phyloP scores from a whole-genome alignment of 495 filamentous ascomycete species.

The Neohortaea acidophila region DNA sequence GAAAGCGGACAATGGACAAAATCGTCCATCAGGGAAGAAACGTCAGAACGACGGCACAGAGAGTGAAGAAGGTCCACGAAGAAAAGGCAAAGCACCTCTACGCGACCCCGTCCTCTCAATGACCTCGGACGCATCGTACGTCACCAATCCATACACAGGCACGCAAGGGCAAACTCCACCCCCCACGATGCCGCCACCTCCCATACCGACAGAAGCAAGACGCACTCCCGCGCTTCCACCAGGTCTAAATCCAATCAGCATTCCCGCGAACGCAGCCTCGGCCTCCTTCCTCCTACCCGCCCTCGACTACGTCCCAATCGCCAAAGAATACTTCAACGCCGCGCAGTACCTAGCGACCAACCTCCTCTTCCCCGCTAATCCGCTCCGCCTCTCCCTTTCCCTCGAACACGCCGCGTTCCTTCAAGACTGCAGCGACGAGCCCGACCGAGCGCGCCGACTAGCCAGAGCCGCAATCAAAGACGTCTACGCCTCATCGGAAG shows the following conservation, averaged over 20 bases:
- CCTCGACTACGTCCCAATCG: slow-evolving; percentile 67
- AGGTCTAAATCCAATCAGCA: slow-evolving; percentile 23
- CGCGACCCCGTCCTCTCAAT: slow-evolving; percentile 30
- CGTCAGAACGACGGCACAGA: slow-evolving; percentile 6
- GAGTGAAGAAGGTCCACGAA: slow-evolving; percentile 16
- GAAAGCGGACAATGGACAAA: slow-evolving; percentile 7
- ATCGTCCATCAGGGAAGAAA: slow-evolving; percentile 4
- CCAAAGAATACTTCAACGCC: slow-evolving; percentile 65
- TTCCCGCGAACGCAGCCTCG: slow-evolving; percentile 10
- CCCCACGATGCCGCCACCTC: slow-evolving; percentile 24
- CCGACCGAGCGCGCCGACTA: slow-evolving; percentile 51
- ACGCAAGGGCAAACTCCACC: slow-evolving; percentile 16
- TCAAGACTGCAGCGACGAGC: slow-evolving; percentile 82
- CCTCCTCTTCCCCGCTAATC: slow-evolving; percentile 72
- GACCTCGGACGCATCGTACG: slow-evolving; percentile 28
- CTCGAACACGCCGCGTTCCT: slow-evolving; percentile 90
- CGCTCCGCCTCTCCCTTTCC: slow-evolving; percentile 76
- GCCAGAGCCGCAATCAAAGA: slow-evolving; percentile 76
- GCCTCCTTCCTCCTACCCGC: slow-evolving; percentile 60
- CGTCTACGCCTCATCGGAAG: slow-evolving; percentile 78
- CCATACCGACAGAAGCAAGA: slow-evolving; percentile 28
- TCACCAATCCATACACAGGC: slow-evolving; percentile 30
- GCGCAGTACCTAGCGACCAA: slow-evolving; percentile 57
- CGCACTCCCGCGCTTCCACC: slow-evolving; percentile 15
- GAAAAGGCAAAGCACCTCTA: slow-evolving; percentile 20